A percentile compares a stretch with the other conserved stretches of the same genome.
These are phyloP conservation scores for Paramecium primaurelia DNA, from an alignment of 73 alveolate species.

Conservation along the genomic window DNA sequence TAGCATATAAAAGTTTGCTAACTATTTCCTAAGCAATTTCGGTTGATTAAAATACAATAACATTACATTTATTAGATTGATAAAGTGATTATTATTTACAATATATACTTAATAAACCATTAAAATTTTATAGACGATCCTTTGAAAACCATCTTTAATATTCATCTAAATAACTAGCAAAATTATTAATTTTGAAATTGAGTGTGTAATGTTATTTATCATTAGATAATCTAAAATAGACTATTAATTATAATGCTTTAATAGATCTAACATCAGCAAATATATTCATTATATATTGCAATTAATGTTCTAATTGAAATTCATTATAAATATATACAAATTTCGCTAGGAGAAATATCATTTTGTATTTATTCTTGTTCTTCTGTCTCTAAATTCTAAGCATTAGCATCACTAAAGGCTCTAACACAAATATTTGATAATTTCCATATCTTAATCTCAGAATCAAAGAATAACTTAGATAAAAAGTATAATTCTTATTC, in stretches of 20 bases:
- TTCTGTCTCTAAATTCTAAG: background rate
- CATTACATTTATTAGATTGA: background rate
- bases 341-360: background rate
- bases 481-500: background rate
- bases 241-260: background rate
- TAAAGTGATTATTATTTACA: background rate
- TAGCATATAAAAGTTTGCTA: background rate
- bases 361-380: background rate
- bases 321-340: background rate
- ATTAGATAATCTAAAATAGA: background rate
- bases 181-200: background rate
- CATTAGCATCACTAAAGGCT: background rate
- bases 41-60: background rate
- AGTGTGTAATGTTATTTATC: background rate
- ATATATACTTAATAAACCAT: background rate
- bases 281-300: background rate
- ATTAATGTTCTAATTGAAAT: background rate
- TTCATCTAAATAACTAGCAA: conserved; percentile 17
- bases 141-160: background rate
- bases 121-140: background rate
- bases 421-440: background rate
- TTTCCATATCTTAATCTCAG: background rate
- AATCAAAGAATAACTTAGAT: background rate
- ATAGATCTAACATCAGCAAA: background rate
- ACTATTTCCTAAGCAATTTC: background rate